These are phyloP conservation scores for Aspergillus panamensis DNA, from an alignment of 495 filamentous ascomycete genomes.

Conservation along the genomic window DNA sequence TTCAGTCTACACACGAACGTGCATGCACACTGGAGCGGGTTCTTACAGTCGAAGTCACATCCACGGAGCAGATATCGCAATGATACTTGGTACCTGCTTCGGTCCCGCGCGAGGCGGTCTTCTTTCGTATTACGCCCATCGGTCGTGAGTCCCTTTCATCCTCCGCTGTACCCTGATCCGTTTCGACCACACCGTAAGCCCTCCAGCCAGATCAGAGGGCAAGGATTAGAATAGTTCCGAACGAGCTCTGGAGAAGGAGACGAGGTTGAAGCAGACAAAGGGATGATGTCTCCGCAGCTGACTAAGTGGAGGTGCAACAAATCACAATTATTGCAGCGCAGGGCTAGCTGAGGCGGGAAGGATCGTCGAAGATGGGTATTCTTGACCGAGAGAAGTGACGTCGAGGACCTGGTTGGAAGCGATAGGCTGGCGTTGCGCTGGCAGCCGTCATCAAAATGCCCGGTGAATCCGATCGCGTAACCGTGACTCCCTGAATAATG, in stretches of 20 bases:
- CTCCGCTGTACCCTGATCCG: conserved; percentile 37
- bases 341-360: neutral
- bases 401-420: neutral
- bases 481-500: no score
- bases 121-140: conserved; percentile 98
- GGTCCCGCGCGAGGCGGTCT: conserved; percentile 80
- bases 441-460: no score
- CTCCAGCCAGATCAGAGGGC: conserved; percentile 36
- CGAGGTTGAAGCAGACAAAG: conserved; percentile 11
- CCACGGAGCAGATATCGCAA: conserved; percentile 91
- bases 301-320: conserved; percentile 13
- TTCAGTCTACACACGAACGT: neutral
- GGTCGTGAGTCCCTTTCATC: conserved; percentile 39
- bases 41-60: conserved; percentile 90
- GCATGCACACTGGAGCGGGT: neutral
- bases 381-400: neutral
- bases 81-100: conserved; percentile 93
- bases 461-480: no score
- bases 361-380: neutral
- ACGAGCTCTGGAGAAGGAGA: conserved; percentile 4
- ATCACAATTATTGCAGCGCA: neutral
- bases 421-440: neutral
- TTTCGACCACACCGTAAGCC: conserved; percentile 32
- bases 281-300: conserved; percentile 23
- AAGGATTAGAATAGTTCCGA: conserved; percentile 12